Conservation (phyloP, 2,329 filamentous ascomycete genomes). For the Setomelanomma holmii region DNA sequence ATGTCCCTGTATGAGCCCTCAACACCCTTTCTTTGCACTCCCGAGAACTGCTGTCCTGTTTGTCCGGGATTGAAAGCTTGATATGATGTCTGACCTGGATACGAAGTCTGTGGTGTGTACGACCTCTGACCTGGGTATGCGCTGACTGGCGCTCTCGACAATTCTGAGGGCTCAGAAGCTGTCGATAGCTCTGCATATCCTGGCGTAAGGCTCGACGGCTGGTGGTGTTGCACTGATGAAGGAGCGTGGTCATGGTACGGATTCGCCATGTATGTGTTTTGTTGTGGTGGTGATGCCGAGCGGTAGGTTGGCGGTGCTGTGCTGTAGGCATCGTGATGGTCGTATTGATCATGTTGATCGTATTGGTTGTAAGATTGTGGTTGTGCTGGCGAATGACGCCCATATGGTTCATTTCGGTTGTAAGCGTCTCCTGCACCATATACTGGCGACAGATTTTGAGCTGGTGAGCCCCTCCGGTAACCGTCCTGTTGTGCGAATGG, state of each 20-base stretch:
- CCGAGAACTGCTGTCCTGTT: slow-evolving; percentile 10
- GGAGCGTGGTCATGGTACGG: slow-evolving; percentile 11
- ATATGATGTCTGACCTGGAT: slow-evolving; percentile 19
- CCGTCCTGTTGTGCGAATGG: slow-evolving; percentile 30
- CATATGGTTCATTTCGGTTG: slow-evolving; percentile 16
- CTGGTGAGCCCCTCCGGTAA: slow-evolving; percentile 22
- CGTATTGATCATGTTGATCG: slow-evolving; percentile 18
- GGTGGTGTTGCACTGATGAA: slow-evolving; percentile 9
- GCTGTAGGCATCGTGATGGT: slow-evolving; percentile 12
- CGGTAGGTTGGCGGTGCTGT: slow-evolving; percentile 7
- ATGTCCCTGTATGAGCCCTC: slow-evolving; percentile 28
- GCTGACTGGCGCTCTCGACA: slow-evolving; percentile 1
- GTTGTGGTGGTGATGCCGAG: slow-evolving; percentile 1
- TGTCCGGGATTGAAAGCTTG: slow-evolving; percentile 18
- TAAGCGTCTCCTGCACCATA: slow-evolving; percentile 21
- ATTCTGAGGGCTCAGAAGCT: background rate
- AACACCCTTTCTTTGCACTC: slow-evolving; percentile 20
- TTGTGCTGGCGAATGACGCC: slow-evolving; percentile 19
- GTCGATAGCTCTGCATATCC: background rate
- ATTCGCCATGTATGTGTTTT: slow-evolving; percentile 8
- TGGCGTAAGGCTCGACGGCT: background rate
- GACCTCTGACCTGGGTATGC: slow-evolving; percentile 18
- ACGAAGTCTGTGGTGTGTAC: slow-evolving; percentile 10
- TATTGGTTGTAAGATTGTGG: slow-evolving; percentile 23
- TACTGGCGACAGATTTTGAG: slow-evolving; percentile 19